These are phyloP conservation scores for Circinella minor DNA, from an alignment of 371 early-diverging fungal genomes.

Conservation along the genomic window DNA sequence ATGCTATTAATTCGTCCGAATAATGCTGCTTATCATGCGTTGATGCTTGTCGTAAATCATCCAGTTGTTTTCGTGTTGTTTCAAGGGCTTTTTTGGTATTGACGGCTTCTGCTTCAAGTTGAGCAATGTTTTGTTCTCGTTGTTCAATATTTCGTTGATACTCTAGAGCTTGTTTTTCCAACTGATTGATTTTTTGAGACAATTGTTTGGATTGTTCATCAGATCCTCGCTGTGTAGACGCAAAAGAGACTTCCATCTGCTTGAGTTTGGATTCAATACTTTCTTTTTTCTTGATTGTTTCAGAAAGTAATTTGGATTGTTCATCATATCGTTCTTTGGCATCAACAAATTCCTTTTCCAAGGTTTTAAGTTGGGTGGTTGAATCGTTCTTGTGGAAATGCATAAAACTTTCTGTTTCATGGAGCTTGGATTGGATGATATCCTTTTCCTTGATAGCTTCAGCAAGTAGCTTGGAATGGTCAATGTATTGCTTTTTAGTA, in stretches of 20 bases:
- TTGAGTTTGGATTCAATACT: not conserved
- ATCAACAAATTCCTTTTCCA: not conserved
- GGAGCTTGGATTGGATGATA: not conserved
- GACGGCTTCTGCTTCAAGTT: not conserved
- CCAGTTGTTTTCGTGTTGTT: not conserved
- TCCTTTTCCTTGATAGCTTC: not conserved
- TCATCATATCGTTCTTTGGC: not conserved
- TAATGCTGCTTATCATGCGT: not conserved
- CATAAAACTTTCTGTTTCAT: not conserved
- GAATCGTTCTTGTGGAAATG: not conserved
- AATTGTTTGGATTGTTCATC: not conserved
- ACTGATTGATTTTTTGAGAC: not conserved
- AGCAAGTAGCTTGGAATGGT: not conserved
- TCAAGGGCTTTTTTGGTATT: not conserved
- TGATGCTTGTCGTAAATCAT: not conserved
- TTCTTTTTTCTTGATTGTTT: not conserved
- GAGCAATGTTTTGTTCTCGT: not conserved
- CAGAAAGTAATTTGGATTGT: not conserved
- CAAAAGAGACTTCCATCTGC: not conserved
- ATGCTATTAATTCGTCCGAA: not conserved
- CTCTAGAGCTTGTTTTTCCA: not conserved
- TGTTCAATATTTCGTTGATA: not conserved
- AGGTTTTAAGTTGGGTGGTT: not conserved
- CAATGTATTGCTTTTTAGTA: not conserved
- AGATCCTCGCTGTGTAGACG: not conserved